Percentiles rank a stretch among this genome's conserved stretches.
Evolutionary conservation across 1,284 basidiomycete species (phyloP).

Genomic region (Trametes pubescens): DNA sequence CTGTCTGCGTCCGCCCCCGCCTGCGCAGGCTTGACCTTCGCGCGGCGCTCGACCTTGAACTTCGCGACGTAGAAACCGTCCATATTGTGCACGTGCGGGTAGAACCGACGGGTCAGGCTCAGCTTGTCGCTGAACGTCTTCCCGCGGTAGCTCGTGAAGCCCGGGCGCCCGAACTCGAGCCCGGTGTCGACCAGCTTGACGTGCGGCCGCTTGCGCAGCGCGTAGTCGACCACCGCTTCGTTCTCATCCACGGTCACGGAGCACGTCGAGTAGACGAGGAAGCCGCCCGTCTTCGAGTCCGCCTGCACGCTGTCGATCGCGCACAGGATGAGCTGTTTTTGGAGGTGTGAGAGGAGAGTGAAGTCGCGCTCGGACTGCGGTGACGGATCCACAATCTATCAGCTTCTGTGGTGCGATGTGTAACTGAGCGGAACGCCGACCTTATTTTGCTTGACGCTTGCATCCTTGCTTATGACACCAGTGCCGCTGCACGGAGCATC

Average conservation of each 20-base stretch:
- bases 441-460: slow-evolving; percentile 98
- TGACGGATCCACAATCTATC: slow-evolving; percentile 13
- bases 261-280: slow-evolving; percentile 98
- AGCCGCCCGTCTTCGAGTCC: slow-evolving; percentile 91
- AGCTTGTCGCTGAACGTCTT: slow-evolving; percentile 88
- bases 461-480: slow-evolving; percentile 98
- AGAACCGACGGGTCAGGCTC: slow-evolving; percentile 86
- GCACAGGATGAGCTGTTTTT: slow-evolving; percentile 98
- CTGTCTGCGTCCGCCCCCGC: slow-evolving; percentile 42
- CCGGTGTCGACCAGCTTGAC: slow-evolving; percentile 94
- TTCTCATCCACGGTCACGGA: slow-evolving; percentile 99
- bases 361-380: slow-evolving; percentile 93
- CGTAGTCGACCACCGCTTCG: slow-evolving; percentile 98
- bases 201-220: slow-evolving; percentile 96
- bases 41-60: slow-evolving; percentile 89
- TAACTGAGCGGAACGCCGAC: slow-evolving; percentile 51
- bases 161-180: slow-evolving; percentile 92
- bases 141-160: slow-evolving; percentile 90
- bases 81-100: slow-evolving; percentile 94
- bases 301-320: slow-evolving; percentile 97
- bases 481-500: slow-evolving; percentile 99
- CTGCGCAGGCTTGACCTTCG: slow-evolving; percentile 56
- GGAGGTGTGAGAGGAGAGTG: slow-evolving; percentile 92
- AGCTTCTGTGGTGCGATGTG: slow-evolving; percentile 12
- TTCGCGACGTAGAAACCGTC: slow-evolving; percentile 99